Percentiles rank a stretch among this genome's conserved stretches.
These are phyloP conservation scores for Cladophialophora exuberans DNA, from an alignment of 2,329 filamentous ascomycete species.

Conservation along the genomic window DNA sequence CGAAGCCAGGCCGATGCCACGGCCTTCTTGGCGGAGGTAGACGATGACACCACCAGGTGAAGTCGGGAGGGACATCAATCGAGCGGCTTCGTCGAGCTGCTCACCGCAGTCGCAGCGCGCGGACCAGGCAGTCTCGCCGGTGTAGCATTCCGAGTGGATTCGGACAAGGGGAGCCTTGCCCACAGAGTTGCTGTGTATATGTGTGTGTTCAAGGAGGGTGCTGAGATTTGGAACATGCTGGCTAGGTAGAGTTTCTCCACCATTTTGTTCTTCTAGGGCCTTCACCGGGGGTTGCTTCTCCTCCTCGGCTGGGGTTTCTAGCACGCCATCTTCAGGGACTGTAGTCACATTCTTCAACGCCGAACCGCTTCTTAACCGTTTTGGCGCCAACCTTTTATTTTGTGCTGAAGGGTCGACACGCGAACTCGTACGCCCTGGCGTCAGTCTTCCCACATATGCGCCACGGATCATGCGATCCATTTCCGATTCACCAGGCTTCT, in stretches of 20 bases:
- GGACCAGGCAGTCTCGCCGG: conserved; percentile 97
- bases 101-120: conserved; percentile 97
- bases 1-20: conserved; percentile 90
- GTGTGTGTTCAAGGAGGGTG: conserved; percentile 10
- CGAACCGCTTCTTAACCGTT: conserved; percentile 23
- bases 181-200: neutral
- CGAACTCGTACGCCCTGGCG: conserved; percentile 79
- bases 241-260: conserved; percentile 1
- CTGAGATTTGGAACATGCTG: conserved; percentile 13
- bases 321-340: conserved; percentile 24
- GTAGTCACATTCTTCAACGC: conserved; percentile 36
- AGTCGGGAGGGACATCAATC: conserved; percentile 77
- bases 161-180: conserved; percentile 72
- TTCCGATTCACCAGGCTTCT: conserved; percentile 52
- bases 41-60: conserved; percentile 83
- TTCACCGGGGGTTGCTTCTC: neutral
- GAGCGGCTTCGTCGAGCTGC: conserved; percentile 92
- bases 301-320: conserved; percentile 12
- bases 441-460: conserved; percentile 86
- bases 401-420: conserved; percentile 54
- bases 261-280: conserved; percentile 22
- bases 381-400: conserved; percentile 12
- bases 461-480: conserved; percentile 83
- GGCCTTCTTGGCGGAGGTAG: conserved; percentile 92
- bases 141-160: conserved; percentile 98